Evolutionary conservation across 2,329 filamentous ascomycete species (phyloP), one percentile per base, ranked within the genome.

Genomic region (Penicillium sp.): DNA sequence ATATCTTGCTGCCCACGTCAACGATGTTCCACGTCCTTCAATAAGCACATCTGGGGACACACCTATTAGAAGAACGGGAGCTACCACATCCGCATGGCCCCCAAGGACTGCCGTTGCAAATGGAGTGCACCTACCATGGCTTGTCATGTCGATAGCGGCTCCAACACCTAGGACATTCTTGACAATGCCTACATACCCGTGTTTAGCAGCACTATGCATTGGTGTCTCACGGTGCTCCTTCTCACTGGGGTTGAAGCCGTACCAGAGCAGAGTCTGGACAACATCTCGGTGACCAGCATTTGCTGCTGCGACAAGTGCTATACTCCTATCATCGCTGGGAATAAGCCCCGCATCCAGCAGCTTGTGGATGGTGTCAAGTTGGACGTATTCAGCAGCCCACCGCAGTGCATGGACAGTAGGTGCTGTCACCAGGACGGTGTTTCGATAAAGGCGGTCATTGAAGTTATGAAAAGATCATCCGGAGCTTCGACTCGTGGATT

Each of bases 301-400:
- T 23, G 35, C 35, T 8, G 35, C 35, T 7, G 4, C 7, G 4
- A 24, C 5, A 14, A 37, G 3, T 6, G 35, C 35, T 7, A n/a
- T 22, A 22, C 18, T 36, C 20, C 6, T 5, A 10, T 24, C n/a
- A 22, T 37, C 7, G 9, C 9, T 34, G 13, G 34, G 39, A 23
- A 27, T 16, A 16, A 45, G 13, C 1, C 47, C 47, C 3, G 47
- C 47, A 14, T 42, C 35, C 11, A 50, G 29, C 14, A 50, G 26
- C 43, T 46, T 50, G 28, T 43, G 40, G 20, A 46, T 40, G 16
- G 42, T 41, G 22, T 22, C 13, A 18, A 4, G 16, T 42, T 20
- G 34, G n/a, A 24, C 14, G 18, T 10, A 8, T 11, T 16, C 4
- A 16, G 18, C n/a, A 14, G 27, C 28, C 18, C 10, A 36, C 23